Conservation (phyloP, 768 basidiomycete genomes). For the Neoboletus brunneissimus region DNA sequence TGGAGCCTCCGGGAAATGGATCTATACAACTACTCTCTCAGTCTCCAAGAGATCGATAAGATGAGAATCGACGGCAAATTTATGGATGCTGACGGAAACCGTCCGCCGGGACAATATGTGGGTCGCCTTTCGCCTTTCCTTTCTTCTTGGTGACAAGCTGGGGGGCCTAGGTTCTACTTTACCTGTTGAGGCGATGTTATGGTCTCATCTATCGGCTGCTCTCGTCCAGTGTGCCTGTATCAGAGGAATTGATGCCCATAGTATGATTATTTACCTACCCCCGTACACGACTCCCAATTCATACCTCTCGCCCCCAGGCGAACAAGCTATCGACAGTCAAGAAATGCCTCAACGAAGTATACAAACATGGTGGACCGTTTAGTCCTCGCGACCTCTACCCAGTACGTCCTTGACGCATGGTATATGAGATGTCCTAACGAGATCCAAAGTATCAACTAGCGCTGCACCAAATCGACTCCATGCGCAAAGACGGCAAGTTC, state of each 20-base stretch:
- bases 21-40: conserved; percentile 88
- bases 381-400: conserved; percentile 91
- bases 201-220: conserved; percentile 92
- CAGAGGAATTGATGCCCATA: conserved; percentile 96
- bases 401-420: conserved; percentile 43
- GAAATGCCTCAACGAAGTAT: conserved; percentile 93
- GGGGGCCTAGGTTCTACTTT: conserved; percentile 73
- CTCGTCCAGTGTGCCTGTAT: conserved; percentile 94
- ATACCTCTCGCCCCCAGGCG: conserved; percentile 50
- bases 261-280: conserved; percentile 42
- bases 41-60: conserved; percentile 93
- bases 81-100: conserved; percentile 88
- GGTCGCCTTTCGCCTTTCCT: conserved; percentile 26
- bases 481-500: conserved; percentile 93
- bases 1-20: conserved; percentile 97
- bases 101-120: conserved; percentile 93
- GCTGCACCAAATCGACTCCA: conserved; percentile 89
- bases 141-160: not conserved
- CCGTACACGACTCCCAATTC: not conserved
- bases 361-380: conserved; percentile 93
- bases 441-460: conserved; percentile 80
- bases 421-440: conserved; percentile 5
- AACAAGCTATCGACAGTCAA: conserved; percentile 97
- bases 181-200: conserved; percentile 91
- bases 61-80: conserved; percentile 98